Evolutionary conservation across 371 early-diverging fungal genomes (phyloP), one percentile per base, ranked within the genome.

Genomic region (Gilbertella persicaria): DNA sequence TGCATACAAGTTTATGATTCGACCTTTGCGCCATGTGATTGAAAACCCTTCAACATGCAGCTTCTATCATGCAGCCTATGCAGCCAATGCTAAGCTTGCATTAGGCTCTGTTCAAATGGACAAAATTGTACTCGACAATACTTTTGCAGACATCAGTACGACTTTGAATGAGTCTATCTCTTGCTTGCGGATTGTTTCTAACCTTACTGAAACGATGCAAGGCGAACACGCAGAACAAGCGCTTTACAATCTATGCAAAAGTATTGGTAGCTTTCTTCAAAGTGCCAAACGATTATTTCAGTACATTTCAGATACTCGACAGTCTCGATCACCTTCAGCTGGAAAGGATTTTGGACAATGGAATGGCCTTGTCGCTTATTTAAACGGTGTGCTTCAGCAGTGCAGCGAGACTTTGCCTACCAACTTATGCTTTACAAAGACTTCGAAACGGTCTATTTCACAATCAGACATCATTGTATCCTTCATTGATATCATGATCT

Each of bases 11-110:
- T 53, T 39, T 1, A 67, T 72, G 60, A 53, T 66, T 30, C 36
- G 51, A 6, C 58, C 72, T 2, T 16, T 75, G 9, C 50, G 49
- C 17, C 35, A 39, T 13, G 23, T 65, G 0, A 33, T 69, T 2
- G 41, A 39, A 12, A 29, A 45, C 4, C 13, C 48, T 1, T 21
- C 28, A 13, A 25, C 49, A 9, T 52, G 56, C 10, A 60, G 16
- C 7, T 72, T 62, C 21, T 75, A 64, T 50, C 65, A 71, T 48
- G 54, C 56, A 26, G 65, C 65, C 2, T 67, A 69, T 53, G 67
- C 62, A 8, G 55, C 70, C 0, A 60, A 49, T 36, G 65, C 70
- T 19, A 72, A 67, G 16, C 25, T 75, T 21, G 52, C 70, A 10
- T 43, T 72, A 1, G 60, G 56, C 0, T 52, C 72, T 6, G 52